These are phyloP conservation scores for Botrytis fragariae DNA, from an alignment of 2,329 filamentous ascomycete species.

Conservation along the genomic window DNA sequence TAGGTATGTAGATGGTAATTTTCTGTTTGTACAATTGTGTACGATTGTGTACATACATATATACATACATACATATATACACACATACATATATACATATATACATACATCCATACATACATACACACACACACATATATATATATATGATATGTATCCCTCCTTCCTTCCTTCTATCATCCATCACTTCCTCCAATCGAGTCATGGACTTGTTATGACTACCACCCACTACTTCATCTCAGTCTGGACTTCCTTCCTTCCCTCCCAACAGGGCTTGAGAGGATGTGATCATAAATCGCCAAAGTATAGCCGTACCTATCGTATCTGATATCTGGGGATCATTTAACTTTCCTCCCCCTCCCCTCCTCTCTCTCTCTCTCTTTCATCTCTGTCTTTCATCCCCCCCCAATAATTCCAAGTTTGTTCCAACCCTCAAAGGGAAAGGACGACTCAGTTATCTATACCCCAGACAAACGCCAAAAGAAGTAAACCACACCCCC, in stretches of 20 bases:
- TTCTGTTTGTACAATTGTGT: neutral
- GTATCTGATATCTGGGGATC: neutral
- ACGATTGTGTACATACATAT: neutral
- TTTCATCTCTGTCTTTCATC: neutral
- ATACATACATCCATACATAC: too few species aligned
- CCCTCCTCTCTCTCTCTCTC: neutral
- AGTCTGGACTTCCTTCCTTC: neutral
- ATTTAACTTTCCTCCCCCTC: neutral
- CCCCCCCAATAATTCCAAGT: neutral
- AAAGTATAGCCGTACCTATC: conserved; percentile 7
- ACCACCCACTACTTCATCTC: neutral
- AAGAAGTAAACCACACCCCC: neutral
- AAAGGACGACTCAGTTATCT: conserved; percentile 1
- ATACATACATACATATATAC: neutral
- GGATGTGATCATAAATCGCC: neutral
- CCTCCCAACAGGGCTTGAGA: neutral
- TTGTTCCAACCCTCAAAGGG: neutral
- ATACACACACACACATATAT: too few species aligned
- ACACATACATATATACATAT: too few species aligned
- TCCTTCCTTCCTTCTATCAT: neutral
- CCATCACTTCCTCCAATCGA: neutral
- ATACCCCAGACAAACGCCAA: conserved; percentile 5
- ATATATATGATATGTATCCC: too few species aligned
- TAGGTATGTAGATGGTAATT: too few species aligned
- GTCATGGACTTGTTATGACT: neutral